Base-by-base conservation (phyloP, 2,329 filamentous ascomycete species). In the Myriangium duriaei region DNA sequence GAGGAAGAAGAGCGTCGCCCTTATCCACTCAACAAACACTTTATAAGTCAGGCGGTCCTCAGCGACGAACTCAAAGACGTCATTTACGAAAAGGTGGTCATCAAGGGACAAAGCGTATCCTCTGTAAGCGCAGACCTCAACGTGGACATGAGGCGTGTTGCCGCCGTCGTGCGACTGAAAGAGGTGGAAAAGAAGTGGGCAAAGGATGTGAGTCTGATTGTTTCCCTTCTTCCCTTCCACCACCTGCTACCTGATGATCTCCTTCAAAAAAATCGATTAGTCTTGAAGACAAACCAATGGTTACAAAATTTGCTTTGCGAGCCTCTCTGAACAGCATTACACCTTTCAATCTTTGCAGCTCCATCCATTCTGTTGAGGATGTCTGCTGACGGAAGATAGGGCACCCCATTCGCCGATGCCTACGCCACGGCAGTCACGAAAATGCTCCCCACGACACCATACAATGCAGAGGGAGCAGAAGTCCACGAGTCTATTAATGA, bases 211-310 rank as follows among this genome's bases (percentile, higher is more conserved):
- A 70, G 83, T 65, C 37, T 28, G 14, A 21, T 29, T 12, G 4
- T 12, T 34, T 39, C 17, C 37, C 45, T 32, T 34, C n/a, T 32
- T 29, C 31, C 29, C 11, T 13, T 7, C n/a, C 11, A 4, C 19
- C 16, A 19, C 40, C 54, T 49, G n/a, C n/a, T n/a, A 47, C 45
- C 67, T 80, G 77, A 81, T 81, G 78, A 83, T 72, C 68, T 64
- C 74, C 52, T 71, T 59, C 66, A 72, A 75, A 78, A 76, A 74
- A 81, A 67, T 75, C 88, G 88, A 95, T 96, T 94, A 95, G 88
- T 96, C 88, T 94, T 92, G 71, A 95, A 94, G 87, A 96, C 87
- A 77, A 61, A 67, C 59, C 76, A 69, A 78, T 91, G 84, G 83
- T 95, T 88, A 88, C 69, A 80, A 71, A 73, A 67, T 67, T 74